phyloP scores from a whole-genome alignment of 805 yeast species.

The Yamadazyma phyllophila region DNA sequence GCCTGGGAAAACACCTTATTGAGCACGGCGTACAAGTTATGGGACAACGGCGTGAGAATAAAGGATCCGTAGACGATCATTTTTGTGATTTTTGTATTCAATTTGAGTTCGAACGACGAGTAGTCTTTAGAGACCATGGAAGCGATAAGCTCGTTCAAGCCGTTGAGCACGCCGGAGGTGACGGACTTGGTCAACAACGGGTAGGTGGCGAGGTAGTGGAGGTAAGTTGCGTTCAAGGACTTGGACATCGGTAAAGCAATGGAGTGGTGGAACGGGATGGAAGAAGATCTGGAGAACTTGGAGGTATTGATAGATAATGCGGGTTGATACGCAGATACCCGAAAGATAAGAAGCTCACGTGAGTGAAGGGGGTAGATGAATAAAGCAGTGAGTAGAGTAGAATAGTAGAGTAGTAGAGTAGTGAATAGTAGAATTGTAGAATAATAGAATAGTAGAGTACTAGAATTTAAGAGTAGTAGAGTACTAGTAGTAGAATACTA shows the following conservation, averaged over 20 bases:
- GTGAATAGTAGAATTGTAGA: too few relatives aligned
- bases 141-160: slow-evolving; percentile 59
- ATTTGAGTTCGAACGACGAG: slow-evolving; percentile 16
- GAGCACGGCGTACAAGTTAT: slow-evolving; percentile 48
- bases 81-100: slow-evolving; percentile 44
- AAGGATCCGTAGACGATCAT: slow-evolving; percentile 56
- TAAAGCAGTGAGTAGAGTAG: too few relatives aligned
- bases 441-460: too few relatives aligned
- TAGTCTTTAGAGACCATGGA: slow-evolving; percentile 48
- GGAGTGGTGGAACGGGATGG: too few relatives aligned
- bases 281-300: too few relatives aligned
- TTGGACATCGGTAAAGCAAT: neutral
- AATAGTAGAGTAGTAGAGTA: too few relatives aligned
- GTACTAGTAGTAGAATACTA: too few relatives aligned
- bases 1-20: slow-evolving; percentile 39
- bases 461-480: too few relatives aligned
- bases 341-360: neutral
- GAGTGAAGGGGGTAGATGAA: too few relatives aligned
- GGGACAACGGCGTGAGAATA: slow-evolving; percentile 58
- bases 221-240: slow-evolving; percentile 29
- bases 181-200: slow-evolving; percentile 60
- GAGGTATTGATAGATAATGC: neutral
- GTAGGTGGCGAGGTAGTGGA: slow-evolving; percentile 38
- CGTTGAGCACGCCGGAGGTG: slow-evolving; percentile 54
- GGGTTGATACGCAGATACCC: neutral